Conservation (phyloP, 1,139 yeast species). For the Diutina scorzettiae region DNA sequence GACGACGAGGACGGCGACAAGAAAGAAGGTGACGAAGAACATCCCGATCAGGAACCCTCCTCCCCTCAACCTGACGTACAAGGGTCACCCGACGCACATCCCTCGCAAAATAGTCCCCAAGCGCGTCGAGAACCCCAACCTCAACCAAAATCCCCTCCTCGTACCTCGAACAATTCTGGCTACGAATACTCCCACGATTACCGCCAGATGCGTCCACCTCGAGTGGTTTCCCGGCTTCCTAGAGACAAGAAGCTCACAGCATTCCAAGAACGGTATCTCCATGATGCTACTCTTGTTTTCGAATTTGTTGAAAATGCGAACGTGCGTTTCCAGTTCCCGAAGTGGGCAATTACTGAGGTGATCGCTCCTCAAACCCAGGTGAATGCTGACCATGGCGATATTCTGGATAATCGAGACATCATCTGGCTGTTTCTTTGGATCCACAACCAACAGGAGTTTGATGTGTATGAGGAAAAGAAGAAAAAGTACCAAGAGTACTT, state of each 20-base stretch:
- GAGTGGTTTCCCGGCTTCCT: constrained; percentile 13
- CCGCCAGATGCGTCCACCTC: background rate
- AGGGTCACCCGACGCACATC: too few species aligned
- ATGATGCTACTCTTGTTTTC: constrained; percentile 65
- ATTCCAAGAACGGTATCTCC: constrained; percentile 58
- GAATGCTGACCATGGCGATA: constrained; percentile 15
- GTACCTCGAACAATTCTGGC: background rate
- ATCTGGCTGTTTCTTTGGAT: constrained; percentile 55
- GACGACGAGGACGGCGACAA: background rate
- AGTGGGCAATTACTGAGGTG: constrained; percentile 63
- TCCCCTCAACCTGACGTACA: too few species aligned
- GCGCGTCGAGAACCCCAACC: too few species aligned
- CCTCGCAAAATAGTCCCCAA: too few species aligned
- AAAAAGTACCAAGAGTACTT: constrained; percentile 18
- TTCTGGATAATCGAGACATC: constrained; percentile 31
- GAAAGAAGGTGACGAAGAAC: background rate
- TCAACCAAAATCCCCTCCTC: background rate
- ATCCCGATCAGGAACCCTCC: too few species aligned
- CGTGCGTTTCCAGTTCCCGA: constrained; percentile 65
- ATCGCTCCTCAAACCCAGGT: constrained; percentile 14
- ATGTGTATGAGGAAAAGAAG: constrained; percentile 27
- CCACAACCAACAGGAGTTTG: constrained; percentile 40
- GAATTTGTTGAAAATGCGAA: constrained; percentile 77
- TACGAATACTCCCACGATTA: too few species aligned
- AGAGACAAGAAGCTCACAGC: constrained; percentile 51